Percentiles rank a stretch among this genome's conserved stretches.
Conservation (phyloP, 768 basidiomycete genomes). For the Podaxis rugospora region DNA sequence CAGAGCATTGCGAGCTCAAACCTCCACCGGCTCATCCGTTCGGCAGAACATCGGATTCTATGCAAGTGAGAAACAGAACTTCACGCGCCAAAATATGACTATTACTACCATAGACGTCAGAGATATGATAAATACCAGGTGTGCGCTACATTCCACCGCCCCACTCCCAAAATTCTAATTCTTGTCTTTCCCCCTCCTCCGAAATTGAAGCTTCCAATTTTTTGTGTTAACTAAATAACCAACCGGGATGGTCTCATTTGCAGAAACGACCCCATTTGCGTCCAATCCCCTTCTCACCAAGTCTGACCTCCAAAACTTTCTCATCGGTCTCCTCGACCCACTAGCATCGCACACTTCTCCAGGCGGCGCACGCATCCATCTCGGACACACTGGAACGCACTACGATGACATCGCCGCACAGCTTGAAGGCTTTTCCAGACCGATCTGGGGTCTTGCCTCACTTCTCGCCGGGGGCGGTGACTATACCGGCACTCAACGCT, state of each 20-base stretch:
- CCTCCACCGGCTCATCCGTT: too few relatives aligned
- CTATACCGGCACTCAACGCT: conserved; percentile 55
- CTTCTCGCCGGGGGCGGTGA: conserved; percentile 60
- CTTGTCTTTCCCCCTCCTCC: too few relatives aligned
- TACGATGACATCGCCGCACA: conserved; percentile 71
- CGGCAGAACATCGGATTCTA: too few relatives aligned
- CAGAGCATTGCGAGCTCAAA: too few relatives aligned
- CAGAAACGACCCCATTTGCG: conserved; percentile 38
- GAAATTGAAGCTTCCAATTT: not conserved
- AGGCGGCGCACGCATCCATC: conserved; percentile 66
- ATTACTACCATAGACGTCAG: too few relatives aligned
- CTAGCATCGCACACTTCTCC: conserved; percentile 67
- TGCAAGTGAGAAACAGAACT: too few relatives aligned
- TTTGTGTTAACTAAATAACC: not conserved
- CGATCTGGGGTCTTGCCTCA: conserved; percentile 71
- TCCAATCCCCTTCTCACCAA: conserved; percentile 61
- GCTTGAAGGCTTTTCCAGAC: conserved; percentile 73
- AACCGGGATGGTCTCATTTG: conserved; percentile 21
- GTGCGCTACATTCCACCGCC: too few relatives aligned
- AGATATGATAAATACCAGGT: too few relatives aligned
- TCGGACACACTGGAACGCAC: conserved; percentile 68
- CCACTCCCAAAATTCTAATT: too few relatives aligned
- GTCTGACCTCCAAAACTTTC: conserved; percentile 52
- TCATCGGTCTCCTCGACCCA: conserved; percentile 58
- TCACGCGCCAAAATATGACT: too few relatives aligned